Conservation (phyloP, 2,329 filamentous ascomycete species). For the Botrytis elliptica region DNA sequence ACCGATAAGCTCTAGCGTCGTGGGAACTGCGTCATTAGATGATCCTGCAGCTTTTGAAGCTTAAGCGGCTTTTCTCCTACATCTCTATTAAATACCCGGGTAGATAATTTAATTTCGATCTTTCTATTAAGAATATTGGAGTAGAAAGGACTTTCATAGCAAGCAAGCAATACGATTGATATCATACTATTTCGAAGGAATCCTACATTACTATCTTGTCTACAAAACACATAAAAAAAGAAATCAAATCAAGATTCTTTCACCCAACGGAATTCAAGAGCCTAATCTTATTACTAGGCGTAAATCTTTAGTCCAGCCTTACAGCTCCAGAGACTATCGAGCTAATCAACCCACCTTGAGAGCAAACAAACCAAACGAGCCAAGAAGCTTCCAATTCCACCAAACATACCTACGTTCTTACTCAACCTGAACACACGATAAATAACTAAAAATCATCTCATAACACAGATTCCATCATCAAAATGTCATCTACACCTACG, state of each 20-base stretch:
- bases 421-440: not conserved
- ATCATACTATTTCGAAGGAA: too few species aligned
- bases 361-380: not conserved
- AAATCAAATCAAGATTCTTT: not conserved
- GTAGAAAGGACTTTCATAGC: not conserved
- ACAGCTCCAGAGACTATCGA: not conserved
- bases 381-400: not conserved
- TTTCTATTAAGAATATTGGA: not conserved
- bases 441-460: not conserved
- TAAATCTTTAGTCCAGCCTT: conserved; percentile 6
- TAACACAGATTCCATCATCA: not conserved
- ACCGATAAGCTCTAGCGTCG: not conserved
- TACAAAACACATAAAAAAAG: not conserved
- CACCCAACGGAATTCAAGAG: not conserved
- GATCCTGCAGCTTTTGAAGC: not conserved
- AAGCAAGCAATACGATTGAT: not conserved
- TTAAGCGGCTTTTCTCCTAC: conserved; percentile 3
- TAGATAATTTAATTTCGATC: not conserved
- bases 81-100: not conserved
- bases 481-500: conserved; percentile 46
- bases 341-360: not conserved
- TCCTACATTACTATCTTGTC: too few species aligned
- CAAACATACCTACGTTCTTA: not conserved
- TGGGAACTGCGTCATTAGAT: conserved; percentile 11
- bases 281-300: conserved; percentile 1